Evolutionary conservation across 192 early-diverging fungal genomes (phyloP), one percentile per base, ranked within the genome.

Genomic region (Backusella circina): DNA sequence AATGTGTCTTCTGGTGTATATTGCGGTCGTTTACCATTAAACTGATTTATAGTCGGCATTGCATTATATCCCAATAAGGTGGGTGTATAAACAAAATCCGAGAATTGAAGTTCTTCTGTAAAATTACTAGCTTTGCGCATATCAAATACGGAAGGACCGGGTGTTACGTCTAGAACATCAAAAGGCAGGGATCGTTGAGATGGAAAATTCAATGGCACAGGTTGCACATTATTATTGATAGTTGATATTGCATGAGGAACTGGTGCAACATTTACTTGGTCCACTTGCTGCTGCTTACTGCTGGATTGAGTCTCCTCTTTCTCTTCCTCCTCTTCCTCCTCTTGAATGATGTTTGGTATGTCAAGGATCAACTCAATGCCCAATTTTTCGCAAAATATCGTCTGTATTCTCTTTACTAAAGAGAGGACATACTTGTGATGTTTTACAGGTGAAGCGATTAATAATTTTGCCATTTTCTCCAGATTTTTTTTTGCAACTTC

Each of bases 41-140:
- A 61, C 21, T 28, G 54, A 28, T 61, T 61, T 28, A 61, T 28
- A 12, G 23, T 13, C 3, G 54, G 54, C 8, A 61, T 61, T 61
- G 54, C 28, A 36, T 68, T 28, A 38, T 68, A 68, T 23, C 36
- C 67, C 21, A 68, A 36, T 38, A 68, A 38, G 5, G 51, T 73
- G 0, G 79, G 79, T 13, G 74, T 79, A 39, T 80, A 80, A 31
- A 80, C 54, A 70, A 80, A 80, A 13, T 80, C 79, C 4, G 75
- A 65, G 31, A 80, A 75, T 54, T 61, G 47, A 18, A 71, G 65
- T 9, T 71, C 69, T 5, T 65, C 67, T 70, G 23, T 33, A 21
- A 26, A 41, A 37, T 41, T 67, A 32, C 35, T 37, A 47, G 23
- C 57, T 6, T 44, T 41, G 26, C 36, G 36, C 21, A 44, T 41